Base-by-base conservation (phyloP, 306 rosid species). In the Gastrolobium bilobum region DNA sequence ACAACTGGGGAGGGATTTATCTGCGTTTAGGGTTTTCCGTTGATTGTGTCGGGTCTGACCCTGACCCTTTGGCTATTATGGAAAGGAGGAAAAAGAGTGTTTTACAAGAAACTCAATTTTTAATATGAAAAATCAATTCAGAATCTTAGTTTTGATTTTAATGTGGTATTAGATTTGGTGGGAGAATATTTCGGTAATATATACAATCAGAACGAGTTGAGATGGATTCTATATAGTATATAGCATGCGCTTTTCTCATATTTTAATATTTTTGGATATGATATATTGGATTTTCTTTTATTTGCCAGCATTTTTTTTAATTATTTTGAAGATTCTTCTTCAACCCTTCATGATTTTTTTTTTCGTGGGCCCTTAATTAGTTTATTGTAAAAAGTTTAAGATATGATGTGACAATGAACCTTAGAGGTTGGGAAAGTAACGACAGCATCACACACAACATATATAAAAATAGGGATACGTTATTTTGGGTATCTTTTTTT, bases 11-110 rank as follows among this genome's bases (percentile, higher is more conserved):
- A 5, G 5, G 9, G 20, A 65, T 14, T 37, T 39, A 26, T 10
- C 54, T 26, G 72, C 26, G 10, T 43, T 20, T 40, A 39, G 10
- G 3, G 37, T 2, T 30, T 30, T 57, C 2, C 4, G 61, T 54
- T 57, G 4, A 57, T 57, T 57, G 35, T 54, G 61, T 54, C 61
- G 35, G 34, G 61, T 54, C 35, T 54, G 61, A 54, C 31, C 60
- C 34, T 20, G 60, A 34, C 34, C 40, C 15, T 31, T 31, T 31
- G 15, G 64, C 10, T 0, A 20, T 20, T 20, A 20, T 20, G 26
- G 26, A 20, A 20, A 10, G 7, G 31, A 13, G 40, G 64, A 14
- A 58, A 6, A 9, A 57, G 30, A 10, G 38, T 57, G 63, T 9
- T 29, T 57, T 29, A 3, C 14, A 30, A 30, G 59, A 0, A 52